phyloP scores from a whole-genome alignment of 192 early-diverging fungal species.

The Coemansia aciculifera region DNA sequence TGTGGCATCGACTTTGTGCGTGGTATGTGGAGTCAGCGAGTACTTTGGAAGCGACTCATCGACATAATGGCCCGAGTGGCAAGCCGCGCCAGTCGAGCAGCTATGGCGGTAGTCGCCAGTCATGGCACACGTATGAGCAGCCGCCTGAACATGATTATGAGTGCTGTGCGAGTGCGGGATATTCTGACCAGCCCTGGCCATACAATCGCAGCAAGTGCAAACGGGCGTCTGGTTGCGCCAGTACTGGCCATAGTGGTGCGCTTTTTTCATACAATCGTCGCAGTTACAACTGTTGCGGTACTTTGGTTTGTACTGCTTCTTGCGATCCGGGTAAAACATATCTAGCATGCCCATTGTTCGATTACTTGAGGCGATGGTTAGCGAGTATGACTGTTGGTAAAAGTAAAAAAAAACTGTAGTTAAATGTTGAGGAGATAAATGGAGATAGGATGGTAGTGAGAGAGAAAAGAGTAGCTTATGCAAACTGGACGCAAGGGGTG shows the following conservation, averaged over 20 bases:
- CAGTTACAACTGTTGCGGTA: slow-evolving; percentile 48
- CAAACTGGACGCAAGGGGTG: background rate
- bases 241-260: slow-evolving; percentile 34
- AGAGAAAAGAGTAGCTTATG: background rate
- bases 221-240: slow-evolving; percentile 46
- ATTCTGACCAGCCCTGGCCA: slow-evolving; percentile 42
- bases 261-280: slow-evolving; percentile 26
- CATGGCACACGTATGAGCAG: slow-evolving; percentile 38
- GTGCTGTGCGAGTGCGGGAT: slow-evolving; percentile 41
- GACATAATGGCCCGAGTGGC: background rate
- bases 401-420: background rate
- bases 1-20: slow-evolving; percentile 38
- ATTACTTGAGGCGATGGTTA: background rate
- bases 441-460: background rate
- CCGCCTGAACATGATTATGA: slow-evolving; percentile 34
- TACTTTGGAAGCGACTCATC: slow-evolving; percentile 46
- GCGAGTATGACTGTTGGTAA: background rate
- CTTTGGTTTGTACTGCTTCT: slow-evolving; percentile 26
- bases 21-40: slow-evolving; percentile 45
- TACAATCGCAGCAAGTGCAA: slow-evolving; percentile 53
- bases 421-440: background rate
- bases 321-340: slow-evolving; percentile 44
- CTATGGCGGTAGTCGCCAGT: slow-evolving; percentile 15
- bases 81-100: background rate
- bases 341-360: slow-evolving; percentile 33